Evolutionary conservation across 2,329 filamentous ascomycete species (phyloP).

Genomic region (Rutstroemia sydowiana): DNA sequence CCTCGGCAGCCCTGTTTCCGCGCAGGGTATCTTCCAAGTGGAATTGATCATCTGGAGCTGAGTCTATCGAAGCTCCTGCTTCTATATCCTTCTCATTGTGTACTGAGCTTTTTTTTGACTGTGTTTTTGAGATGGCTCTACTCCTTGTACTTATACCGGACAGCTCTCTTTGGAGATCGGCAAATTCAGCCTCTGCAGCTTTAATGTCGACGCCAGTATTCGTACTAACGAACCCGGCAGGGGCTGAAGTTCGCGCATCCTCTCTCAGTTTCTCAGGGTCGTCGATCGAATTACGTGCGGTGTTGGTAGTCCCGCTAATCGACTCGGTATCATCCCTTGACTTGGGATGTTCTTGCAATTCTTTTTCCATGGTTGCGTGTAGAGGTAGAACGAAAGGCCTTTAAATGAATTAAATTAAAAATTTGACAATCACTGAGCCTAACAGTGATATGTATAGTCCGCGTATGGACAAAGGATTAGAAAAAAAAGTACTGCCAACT

Average conservation of each 20-base stretch:
- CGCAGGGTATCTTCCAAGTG: slow-evolving; percentile 69
- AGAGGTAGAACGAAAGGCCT: not conserved
- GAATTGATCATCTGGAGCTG: slow-evolving; percentile 45
- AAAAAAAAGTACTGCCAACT: not conserved
- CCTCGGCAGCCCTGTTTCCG: slow-evolving; percentile 63
- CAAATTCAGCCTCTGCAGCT: slow-evolving; percentile 64
- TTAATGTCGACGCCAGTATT: slow-evolving; percentile 47
- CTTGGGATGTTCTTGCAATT: not conserved
- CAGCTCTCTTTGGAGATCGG: slow-evolving; percentile 55
- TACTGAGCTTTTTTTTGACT: slow-evolving; percentile 27
- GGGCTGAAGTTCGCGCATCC: slow-evolving; percentile 33
- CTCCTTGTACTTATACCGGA: slow-evolving; percentile 49
- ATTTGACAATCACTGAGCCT: not conserved
- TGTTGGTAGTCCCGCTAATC: not conserved
- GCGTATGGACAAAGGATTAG: not conserved
- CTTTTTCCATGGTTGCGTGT: slow-evolving; percentile 4
- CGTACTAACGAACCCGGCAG: slow-evolving; percentile 38
- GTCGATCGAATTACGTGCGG: slow-evolving; percentile 1
- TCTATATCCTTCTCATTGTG: slow-evolving; percentile 46
- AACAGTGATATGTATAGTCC: not conserved
- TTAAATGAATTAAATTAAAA: not conserved
- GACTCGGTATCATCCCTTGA: not conserved
- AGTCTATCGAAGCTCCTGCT: slow-evolving; percentile 39
- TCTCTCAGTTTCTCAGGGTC: slow-evolving; percentile 38
- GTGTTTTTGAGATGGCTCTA: slow-evolving; percentile 42